A percentile compares a stretch with the other conserved stretches of the same genome.
phyloP scores from a whole-genome alignment of 1,284 basidiomycete genomes.

The Pseudozyma thailandica region DNA sequence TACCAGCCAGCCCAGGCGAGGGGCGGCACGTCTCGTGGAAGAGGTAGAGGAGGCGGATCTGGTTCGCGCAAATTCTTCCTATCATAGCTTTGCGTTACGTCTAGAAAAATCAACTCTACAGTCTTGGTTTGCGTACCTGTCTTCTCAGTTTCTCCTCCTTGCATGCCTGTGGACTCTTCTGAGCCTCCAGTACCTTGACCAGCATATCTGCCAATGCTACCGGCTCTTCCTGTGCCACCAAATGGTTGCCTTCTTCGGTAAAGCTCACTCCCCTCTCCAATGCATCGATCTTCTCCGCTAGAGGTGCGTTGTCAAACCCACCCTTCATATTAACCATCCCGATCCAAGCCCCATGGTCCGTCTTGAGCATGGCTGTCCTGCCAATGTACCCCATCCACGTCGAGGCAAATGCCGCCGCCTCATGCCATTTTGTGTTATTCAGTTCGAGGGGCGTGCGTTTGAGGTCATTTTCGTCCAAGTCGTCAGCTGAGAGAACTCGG shows the following conservation, averaged over 20 bases:
- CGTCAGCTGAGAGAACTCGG: slow-evolving; percentile 24
- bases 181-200: slow-evolving; percentile 29
- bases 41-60: too few species aligned
- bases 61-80: too few species aligned
- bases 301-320: slow-evolving; percentile 27
- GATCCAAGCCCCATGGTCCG: slow-evolving; percentile 29
- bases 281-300: slow-evolving; percentile 28
- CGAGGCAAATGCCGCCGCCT: slow-evolving; percentile 53
- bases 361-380: slow-evolving; percentile 13
- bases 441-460: slow-evolving; percentile 41
- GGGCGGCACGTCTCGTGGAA: too few species aligned
- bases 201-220: slow-evolving; percentile 25
- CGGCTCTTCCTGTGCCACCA: slow-evolving; percentile 61
- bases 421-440: slow-evolving; percentile 59
- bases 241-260: slow-evolving; percentile 47
- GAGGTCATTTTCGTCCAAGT: slow-evolving; percentile 33
- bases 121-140: slow-evolving; percentile 26
- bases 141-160: slow-evolving; percentile 36
- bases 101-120: slow-evolving; percentile 12
- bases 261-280: slow-evolving; percentile 32
- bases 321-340: slow-evolving; percentile 37
- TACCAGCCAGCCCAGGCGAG: too few species aligned
- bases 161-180: slow-evolving; percentile 16
- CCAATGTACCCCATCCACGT: slow-evolving; percentile 42
- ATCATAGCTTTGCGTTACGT: neutral